phyloP scores from a whole-genome alignment of 306 rosid species.

The Trifolium fragiferum region DNA sequence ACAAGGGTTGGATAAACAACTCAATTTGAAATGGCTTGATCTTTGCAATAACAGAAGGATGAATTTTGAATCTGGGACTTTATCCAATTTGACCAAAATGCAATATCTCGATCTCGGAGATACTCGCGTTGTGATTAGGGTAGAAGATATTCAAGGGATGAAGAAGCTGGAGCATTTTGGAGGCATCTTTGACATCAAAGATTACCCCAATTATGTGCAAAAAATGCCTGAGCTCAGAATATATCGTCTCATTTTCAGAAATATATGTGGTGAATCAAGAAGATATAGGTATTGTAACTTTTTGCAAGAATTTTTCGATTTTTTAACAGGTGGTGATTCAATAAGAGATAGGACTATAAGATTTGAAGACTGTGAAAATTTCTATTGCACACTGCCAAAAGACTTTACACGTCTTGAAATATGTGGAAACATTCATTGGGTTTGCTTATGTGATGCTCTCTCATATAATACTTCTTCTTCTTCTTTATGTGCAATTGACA shows the following conservation, averaged over 20 bases:
- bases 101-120: slow-evolving; percentile 1
- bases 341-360: neutral
- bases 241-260: neutral
- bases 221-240: neutral
- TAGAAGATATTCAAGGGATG: slow-evolving; percentile 14
- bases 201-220: neutral
- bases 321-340: neutral
- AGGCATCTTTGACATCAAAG: neutral
- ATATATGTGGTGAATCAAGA: neutral
- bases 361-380: neutral
- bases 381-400: slow-evolving; percentile 10
- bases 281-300: too few species aligned
- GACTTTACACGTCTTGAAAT: neutral
- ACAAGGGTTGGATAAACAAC: neutral
- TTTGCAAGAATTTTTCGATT: too few species aligned
- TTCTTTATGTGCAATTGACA: neutral
- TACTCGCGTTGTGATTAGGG: neutral
- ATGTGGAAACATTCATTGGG: neutral
- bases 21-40: slow-evolving; percentile 30
- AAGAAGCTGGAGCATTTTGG: neutral
- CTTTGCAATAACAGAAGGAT: rapidly evolving
- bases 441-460: slow-evolving; percentile 23
- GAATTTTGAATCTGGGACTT: neutral
- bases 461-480: neutral
- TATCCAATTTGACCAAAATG: neutral